phyloP scores from a whole-genome alignment of 306 rosid genomes.

The Bauhinia variegata region DNA sequence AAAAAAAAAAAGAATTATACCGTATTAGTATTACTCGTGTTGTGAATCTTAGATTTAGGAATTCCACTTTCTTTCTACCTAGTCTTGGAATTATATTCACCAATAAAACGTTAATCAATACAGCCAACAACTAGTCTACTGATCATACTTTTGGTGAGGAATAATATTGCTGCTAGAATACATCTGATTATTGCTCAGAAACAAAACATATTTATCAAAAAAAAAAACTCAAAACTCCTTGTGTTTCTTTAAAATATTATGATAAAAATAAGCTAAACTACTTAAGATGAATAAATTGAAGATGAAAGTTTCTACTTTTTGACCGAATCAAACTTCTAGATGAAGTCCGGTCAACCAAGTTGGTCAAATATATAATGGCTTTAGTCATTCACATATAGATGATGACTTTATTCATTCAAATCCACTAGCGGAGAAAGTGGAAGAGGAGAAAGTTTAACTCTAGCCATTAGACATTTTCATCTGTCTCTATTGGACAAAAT shows the following conservation, averaged over 20 bases:
- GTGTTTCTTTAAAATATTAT: too few species aligned
- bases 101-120: slow-evolving; percentile 1
- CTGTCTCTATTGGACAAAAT: slow-evolving; percentile 18
- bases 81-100: too few species aligned
- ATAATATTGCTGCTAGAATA: background rate
- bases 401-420: slow-evolving; percentile 20
- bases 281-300: slow-evolving; percentile 4
- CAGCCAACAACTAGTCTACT: slow-evolving; percentile 9
- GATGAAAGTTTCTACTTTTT: slow-evolving; percentile 25
- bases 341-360: slow-evolving; percentile 36
- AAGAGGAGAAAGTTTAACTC: slow-evolving; percentile 10
- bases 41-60: too few species aligned
- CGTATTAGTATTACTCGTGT: too few species aligned
- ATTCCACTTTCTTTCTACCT: too few species aligned
- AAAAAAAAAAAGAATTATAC: too few species aligned
- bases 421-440: slow-evolving; percentile 22
- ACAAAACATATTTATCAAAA: background rate
- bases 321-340: slow-evolving; percentile 28
- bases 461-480: slow-evolving; percentile 28
- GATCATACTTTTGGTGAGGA: background rate
- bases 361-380: slow-evolving; percentile 22
- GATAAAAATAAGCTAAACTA: slow-evolving; percentile 15
- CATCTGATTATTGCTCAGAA: background rate
- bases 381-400: slow-evolving; percentile 16
- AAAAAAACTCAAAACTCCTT: too few species aligned